A percentile compares a stretch with the other conserved stretches of the same genome.
phyloP scores from a whole-genome alignment of 129 eudicot species.

The Gnaphalium uliginosum region DNA sequence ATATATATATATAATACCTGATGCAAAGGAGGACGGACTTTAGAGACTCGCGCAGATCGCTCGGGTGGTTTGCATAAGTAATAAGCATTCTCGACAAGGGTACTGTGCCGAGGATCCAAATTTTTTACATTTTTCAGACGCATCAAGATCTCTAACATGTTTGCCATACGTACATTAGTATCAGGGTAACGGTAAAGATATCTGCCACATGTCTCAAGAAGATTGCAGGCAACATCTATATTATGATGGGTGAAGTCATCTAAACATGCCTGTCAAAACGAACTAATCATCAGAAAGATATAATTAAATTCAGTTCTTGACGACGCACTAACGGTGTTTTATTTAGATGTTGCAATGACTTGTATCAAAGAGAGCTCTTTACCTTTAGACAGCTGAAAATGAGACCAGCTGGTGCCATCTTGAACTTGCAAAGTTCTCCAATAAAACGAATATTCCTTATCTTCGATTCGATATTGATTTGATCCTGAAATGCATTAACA shows the following conservation, averaged over 20 bases:
- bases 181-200: slow-evolving; percentile 93
- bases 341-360: background rate
- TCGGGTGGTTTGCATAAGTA: slow-evolving; percentile 97
- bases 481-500: slow-evolving; percentile 59
- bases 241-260: slow-evolving; percentile 96
- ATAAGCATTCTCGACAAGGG: slow-evolving; percentile 97
- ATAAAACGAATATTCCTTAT: slow-evolving; percentile 89
- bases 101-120: slow-evolving; percentile 96
- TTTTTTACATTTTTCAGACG: slow-evolving; percentile 91
- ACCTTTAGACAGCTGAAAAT: slow-evolving; percentile 94
- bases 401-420: slow-evolving; percentile 86
- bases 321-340: background rate
- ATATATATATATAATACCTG: slow-evolving; percentile 79
- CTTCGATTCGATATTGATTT: slow-evolving; percentile 96
- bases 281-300: slow-evolving; percentile 14
- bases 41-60: slow-evolving; percentile 90
- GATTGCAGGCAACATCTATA: slow-evolving; percentile 98
- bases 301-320: slow-evolving; percentile 11
- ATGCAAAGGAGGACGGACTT: slow-evolving; percentile 93
- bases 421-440: slow-evolving; percentile 96
- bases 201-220: slow-evolving; percentile 97
- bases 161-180: slow-evolving; percentile 87
- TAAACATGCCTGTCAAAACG: slow-evolving; percentile 72
- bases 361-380: slow-evolving; percentile 18
- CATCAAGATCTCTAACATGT: slow-evolving; percentile 96